Percentiles rank a stretch among this genome's conserved stretches.
These are phyloP conservation scores for Phytopythium delawarense DNA, from an alignment of 352 stramenopile species.

Conservation along the genomic window DNA sequence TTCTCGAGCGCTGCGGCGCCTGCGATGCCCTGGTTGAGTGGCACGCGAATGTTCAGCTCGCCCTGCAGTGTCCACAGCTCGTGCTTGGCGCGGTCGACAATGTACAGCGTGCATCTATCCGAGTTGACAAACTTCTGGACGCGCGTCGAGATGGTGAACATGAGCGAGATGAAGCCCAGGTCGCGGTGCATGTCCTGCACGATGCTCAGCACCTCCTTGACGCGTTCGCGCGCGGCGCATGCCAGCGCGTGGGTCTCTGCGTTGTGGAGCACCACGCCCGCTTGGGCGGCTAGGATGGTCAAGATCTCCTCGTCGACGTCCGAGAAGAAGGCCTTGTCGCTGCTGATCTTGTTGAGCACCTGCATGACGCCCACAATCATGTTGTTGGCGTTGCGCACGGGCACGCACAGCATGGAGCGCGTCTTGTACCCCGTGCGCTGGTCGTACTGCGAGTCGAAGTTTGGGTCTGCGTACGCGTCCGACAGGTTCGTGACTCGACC, in stretches of 20 bases:
- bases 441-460: constrained; percentile 92
- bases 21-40: constrained; percentile 82
- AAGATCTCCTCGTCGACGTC: constrained; percentile 88
- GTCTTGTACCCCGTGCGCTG: constrained; percentile 91
- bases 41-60: constrained; percentile 86
- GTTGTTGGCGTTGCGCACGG: constrained; percentile 74
- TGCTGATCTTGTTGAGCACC: constrained; percentile 84
- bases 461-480: constrained; percentile 91
- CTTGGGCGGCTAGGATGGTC: constrained; percentile 78
- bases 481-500: constrained; percentile 86
- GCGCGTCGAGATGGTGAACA: constrained; percentile 90
- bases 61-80: constrained; percentile 90
- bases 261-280: constrained; percentile 85
- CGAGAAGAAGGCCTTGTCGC: constrained; percentile 68
- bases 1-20: constrained; percentile 72
- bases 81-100: constrained; percentile 85
- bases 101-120: constrained; percentile 91
- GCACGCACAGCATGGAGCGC: constrained; percentile 89
- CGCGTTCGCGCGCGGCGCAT: constrained; percentile 45
- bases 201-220: constrained; percentile 84
- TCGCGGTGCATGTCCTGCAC: constrained; percentile 90
- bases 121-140: constrained; percentile 86
- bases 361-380: constrained; percentile 88
- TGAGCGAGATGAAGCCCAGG: constrained; percentile 86
- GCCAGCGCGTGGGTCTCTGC: constrained; percentile 65